These are phyloP conservation scores for Ophiostoma himal-ulmi DNA, from an alignment of 2,329 filamentous ascomycete genomes.

Conservation along the genomic window DNA sequence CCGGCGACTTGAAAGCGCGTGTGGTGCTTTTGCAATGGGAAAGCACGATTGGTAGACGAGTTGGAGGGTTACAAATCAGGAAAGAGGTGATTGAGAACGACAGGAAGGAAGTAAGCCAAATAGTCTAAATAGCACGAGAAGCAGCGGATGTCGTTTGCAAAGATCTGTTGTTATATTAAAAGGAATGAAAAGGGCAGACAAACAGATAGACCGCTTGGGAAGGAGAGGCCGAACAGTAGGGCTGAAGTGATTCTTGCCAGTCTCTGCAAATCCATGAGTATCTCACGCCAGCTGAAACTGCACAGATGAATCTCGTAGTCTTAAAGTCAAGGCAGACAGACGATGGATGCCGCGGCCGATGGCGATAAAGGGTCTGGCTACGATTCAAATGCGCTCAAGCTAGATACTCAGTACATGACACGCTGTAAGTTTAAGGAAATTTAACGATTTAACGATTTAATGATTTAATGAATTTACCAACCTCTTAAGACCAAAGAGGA, in stretches of 20 bases:
- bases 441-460: not conserved
- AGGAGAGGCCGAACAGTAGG: not conserved
- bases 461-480: not conserved
- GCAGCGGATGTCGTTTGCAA: constrained; percentile 1
- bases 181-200: not conserved
- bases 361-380: not conserved
- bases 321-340: not conserved
- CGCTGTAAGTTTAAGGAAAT: not conserved
- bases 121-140: not conserved
- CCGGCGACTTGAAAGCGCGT: constrained; percentile 12
- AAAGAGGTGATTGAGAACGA: not conserved
- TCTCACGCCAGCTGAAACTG: not conserved
- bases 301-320: not conserved
- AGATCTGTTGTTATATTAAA: not conserved
- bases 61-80: not conserved
- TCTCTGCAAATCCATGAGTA: not conserved
- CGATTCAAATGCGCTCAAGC: not conserved
- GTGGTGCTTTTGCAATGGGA: constrained; percentile 12
- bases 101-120: not conserved
- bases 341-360: not conserved
- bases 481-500: not conserved
- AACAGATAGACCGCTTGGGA: not conserved
- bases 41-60: constrained; percentile 11
- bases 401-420: constrained; percentile 1
- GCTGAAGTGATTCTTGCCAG: not conserved